Conservation (phyloP, 148 eudicot species). For the Polygonum aviculare region DNA sequence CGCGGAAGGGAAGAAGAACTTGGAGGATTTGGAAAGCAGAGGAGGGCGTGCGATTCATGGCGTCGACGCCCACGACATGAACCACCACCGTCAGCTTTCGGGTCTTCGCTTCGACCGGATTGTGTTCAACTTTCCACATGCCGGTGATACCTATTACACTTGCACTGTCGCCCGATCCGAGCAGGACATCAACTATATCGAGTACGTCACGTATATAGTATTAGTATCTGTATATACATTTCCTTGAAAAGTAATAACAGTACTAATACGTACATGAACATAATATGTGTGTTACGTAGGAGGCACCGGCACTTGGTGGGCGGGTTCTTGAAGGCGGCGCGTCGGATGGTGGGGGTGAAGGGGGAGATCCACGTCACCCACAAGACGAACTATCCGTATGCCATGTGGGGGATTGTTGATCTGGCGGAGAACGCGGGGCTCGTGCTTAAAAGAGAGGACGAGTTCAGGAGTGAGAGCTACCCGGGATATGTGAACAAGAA, state of each 20-base stretch:
- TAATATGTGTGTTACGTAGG: no score
- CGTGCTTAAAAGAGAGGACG: background rate
- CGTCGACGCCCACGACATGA: background rate
- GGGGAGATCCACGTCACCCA: slow-evolving; percentile 33
- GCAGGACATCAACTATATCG: background rate
- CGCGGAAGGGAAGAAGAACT: background rate
- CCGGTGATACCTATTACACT: background rate
- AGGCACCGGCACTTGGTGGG: slow-evolving; percentile 14
- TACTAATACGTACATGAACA: no score
- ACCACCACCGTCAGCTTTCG: background rate
- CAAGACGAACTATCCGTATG: slow-evolving; percentile 23
- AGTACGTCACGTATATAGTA: background rate
- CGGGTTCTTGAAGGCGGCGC: slow-evolving; percentile 23
- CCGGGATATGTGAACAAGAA: slow-evolving; percentile 1
- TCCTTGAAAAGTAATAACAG: no score
- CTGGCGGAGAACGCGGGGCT: background rate
- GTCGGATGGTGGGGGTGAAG: background rate
- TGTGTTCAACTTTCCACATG: background rate
- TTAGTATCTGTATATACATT: no score
- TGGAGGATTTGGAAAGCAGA: background rate
- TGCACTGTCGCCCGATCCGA: background rate
- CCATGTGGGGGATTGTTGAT: slow-evolving; percentile 13
- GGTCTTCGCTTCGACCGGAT: background rate
- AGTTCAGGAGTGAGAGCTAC: background rate
- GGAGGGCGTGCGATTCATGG: background rate